phyloP scores from a whole-genome alignment of 1,284 basidiomycete genomes.

The Agroathelia rolfsii region DNA sequence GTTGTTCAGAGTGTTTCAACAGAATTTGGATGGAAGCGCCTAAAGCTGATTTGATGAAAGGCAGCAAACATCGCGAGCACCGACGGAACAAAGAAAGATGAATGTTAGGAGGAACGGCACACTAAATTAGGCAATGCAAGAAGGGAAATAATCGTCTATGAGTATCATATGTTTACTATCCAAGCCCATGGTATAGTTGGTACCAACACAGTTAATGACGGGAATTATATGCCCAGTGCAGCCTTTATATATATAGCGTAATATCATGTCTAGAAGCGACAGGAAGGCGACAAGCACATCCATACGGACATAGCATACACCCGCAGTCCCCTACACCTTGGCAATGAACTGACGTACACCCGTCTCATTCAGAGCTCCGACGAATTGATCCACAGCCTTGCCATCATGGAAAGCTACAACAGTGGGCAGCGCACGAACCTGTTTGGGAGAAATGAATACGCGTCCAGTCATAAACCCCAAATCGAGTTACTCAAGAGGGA shows the following conservation, averaged over 20 bases:
- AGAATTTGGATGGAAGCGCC: no score
- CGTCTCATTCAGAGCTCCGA: conserved; percentile 46
- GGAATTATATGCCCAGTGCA: conserved; percentile 3
- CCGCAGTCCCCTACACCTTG: conserved; percentile 26
- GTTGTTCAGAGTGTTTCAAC: no score
- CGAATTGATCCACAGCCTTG: conserved; percentile 41
- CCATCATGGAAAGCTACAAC: conserved; percentile 64
- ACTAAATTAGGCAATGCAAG: no score
- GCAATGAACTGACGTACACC: conserved; percentile 41
- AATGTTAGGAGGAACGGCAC: no score
- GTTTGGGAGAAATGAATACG: conserved; percentile 3
- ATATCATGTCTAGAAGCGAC: conserved; percentile 2
- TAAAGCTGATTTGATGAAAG: no score
- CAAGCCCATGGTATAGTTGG: conserved; percentile 3
- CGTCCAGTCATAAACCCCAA: conserved; percentile 2
- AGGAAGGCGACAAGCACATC: conserved; percentile 1
- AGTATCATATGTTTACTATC: conserved; percentile 1
- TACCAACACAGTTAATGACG: conserved; percentile 1
- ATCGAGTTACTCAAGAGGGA: background rate
- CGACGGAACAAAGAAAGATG: no score
- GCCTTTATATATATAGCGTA: conserved; percentile 7
- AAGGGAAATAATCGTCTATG: conserved; percentile 8
- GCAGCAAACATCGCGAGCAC: no score
- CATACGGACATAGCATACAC: no score
- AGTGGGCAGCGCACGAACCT: conserved; percentile 63